Conservation (phyloP, 2,329 filamentous ascomycete genomes). For the Pyrenophora seminiperda region DNA sequence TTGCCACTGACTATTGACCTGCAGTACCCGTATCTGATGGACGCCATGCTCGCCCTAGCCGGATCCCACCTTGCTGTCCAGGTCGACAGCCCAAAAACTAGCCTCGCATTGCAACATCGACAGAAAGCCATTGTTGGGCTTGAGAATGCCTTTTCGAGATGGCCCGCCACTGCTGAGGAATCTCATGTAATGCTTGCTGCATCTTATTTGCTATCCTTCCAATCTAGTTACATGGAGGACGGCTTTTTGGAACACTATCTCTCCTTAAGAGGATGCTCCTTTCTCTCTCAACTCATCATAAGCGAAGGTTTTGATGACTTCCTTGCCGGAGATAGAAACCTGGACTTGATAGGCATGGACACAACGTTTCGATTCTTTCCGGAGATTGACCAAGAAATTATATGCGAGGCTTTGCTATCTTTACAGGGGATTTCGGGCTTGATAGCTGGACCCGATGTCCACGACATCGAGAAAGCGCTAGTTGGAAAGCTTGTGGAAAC, state of each 20-base stretch:
- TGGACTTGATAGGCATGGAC: conserved; percentile 13
- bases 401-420: conserved; percentile 17
- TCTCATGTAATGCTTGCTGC: conserved; percentile 34
- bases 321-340: conserved; percentile 16
- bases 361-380: conserved; percentile 14
- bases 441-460: neutral
- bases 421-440: conserved; percentile 11
- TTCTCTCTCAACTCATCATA: conserved; percentile 26
- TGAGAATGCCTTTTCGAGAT: conserved; percentile 25
- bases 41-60: conserved; percentile 31
- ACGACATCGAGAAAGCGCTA: conserved; percentile 22
- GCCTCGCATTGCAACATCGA: conserved; percentile 22
- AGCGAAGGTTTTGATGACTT: conserved; percentile 15
- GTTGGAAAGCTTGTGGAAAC: conserved; percentile 16
- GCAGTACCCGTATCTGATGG: conserved; percentile 34
- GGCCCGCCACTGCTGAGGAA: conserved; percentile 29
- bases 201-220: conserved; percentile 27
- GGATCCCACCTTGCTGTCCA: conserved; percentile 30
- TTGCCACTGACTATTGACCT: conserved; percentile 6
- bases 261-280: conserved; percentile 25
- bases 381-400: conserved; percentile 17
- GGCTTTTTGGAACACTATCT: conserved; percentile 28
- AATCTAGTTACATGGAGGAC: conserved; percentile 27
- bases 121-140: conserved; percentile 31
- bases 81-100: conserved; percentile 12